A percentile compares a stretch with the other conserved stretches of the same genome.
Evolutionary conservation across 768 basidiomycete genomes (phyloP).

Genomic region (Hygrophorus pudorinus): DNA sequence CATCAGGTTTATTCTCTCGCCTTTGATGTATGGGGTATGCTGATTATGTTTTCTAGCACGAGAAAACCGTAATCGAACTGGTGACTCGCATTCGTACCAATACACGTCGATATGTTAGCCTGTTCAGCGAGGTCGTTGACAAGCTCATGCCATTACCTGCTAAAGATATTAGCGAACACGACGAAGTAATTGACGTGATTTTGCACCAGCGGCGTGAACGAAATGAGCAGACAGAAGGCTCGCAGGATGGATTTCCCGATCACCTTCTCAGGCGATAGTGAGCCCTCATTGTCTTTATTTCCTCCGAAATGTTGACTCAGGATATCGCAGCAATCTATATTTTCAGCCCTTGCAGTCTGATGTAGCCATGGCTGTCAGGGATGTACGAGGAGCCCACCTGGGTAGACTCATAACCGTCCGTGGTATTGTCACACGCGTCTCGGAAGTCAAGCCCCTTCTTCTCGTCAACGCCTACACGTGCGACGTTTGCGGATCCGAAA

Average conservation of each 20-base stretch:
- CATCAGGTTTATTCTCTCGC: slow-evolving; percentile 39
- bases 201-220: slow-evolving; percentile 87
- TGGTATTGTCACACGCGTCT: slow-evolving; percentile 96
- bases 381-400: slow-evolving; percentile 79
- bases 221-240: slow-evolving; percentile 70
- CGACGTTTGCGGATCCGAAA: slow-evolving; percentile 96
- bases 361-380: slow-evolving; percentile 77
- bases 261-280: slow-evolving; percentile 93
- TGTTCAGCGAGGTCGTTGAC: slow-evolving; percentile 90
- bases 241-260: slow-evolving; percentile 76
- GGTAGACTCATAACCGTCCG: slow-evolving; percentile 92
- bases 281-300: slow-evolving; percentile 26
- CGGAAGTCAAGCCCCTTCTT: slow-evolving; percentile 95
- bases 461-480: slow-evolving; percentile 98
- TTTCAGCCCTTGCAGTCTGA: slow-evolving; percentile 80
- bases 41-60: slow-evolving; percentile 36
- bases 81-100: slow-evolving; percentile 75
- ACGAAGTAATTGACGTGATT: slow-evolving; percentile 96
- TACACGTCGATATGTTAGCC: slow-evolving; percentile 77
- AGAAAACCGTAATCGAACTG: slow-evolving; percentile 62
- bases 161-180: slow-evolving; percentile 80
- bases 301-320: slow-evolving; percentile 1
- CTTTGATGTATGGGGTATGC: slow-evolving; percentile 1
- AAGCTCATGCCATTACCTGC: slow-evolving; percentile 81
- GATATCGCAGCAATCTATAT: slow-evolving; percentile 69